These are phyloP conservation scores for Exophiala bonariae DNA, from an alignment of 2,329 filamentous ascomycete species.

Conservation along the genomic window DNA sequence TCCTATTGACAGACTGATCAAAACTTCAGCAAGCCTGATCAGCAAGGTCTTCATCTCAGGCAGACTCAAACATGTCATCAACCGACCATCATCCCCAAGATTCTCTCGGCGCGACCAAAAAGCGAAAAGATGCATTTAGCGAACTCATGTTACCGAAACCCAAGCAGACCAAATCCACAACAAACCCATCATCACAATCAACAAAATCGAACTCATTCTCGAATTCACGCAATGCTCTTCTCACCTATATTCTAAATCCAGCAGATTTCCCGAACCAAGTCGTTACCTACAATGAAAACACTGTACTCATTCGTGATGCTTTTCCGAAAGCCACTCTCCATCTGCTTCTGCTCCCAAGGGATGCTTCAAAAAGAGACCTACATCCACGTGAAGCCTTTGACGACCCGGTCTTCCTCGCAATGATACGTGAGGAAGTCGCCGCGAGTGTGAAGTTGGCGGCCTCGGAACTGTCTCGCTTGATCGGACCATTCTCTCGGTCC, in stretches of 20 bases:
- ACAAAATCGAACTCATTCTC: constrained; percentile 21
- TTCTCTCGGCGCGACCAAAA: constrained; percentile 2
- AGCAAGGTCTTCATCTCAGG: too few relatives aligned
- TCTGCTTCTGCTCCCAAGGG: constrained; percentile 81
- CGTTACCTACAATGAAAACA: constrained; percentile 62
- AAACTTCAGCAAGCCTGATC: too few relatives aligned
- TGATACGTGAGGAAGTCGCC: constrained; percentile 61
- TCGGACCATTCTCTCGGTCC: constrained; percentile 53
- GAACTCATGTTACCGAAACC: constrained; percentile 56
- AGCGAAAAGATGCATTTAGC: constrained; percentile 38
- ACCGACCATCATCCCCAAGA: background rate
- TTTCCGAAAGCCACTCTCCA: constrained; percentile 87
- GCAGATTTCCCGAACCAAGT: constrained; percentile 64
- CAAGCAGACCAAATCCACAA: constrained; percentile 33
- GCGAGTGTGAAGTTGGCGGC: constrained; percentile 65
- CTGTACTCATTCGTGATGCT: constrained; percentile 76
- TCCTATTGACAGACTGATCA: too few relatives aligned
- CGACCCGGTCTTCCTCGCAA: constrained; percentile 66
- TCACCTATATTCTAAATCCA: constrained; percentile 64
- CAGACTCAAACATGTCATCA: background rate
- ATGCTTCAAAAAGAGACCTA: constrained; percentile 56
- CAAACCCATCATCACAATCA: constrained; percentile 1
- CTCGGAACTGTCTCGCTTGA: constrained; percentile 24
- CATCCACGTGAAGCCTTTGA: constrained; percentile 79
- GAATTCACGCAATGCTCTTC: constrained; percentile 44